Evolutionary conservation across 371 early-diverging fungal species (phyloP).

Genomic region (Conidiobolus coronatus): DNA sequence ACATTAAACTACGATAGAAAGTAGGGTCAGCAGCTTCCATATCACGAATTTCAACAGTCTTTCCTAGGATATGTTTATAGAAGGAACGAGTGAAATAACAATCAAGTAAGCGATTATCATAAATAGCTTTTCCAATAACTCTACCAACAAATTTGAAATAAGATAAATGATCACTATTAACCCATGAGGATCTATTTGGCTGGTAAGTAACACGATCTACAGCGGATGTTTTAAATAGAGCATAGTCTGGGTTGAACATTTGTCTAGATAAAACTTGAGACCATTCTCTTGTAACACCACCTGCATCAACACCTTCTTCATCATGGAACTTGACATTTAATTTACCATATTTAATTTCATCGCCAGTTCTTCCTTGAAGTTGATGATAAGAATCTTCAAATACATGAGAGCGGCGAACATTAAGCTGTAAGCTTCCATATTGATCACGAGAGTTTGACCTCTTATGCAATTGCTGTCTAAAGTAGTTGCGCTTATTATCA

Average conservation of each 20-base stretch:
- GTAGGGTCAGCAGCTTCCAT: slow-evolving; percentile 94
- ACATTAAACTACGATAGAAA: slow-evolving; percentile 89
- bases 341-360: slow-evolving; percentile 83
- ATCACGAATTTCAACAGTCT: slow-evolving; percentile 81
- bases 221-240: slow-evolving; percentile 88
- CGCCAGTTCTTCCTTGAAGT: slow-evolving; percentile 68
- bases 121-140: slow-evolving; percentile 96
- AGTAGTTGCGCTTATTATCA: slow-evolving; percentile 96
- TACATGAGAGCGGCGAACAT: slow-evolving; percentile 80
- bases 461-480: slow-evolving; percentile 83
- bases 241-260: slow-evolving; percentile 98
- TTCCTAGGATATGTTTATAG: slow-evolving; percentile 90
- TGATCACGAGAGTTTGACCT: slow-evolving; percentile 34
- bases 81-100: slow-evolving; percentile 95
- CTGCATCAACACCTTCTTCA: slow-evolving; percentile 97
- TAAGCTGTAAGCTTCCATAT: slow-evolving; percentile 52
- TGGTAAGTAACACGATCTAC: slow-evolving; percentile 91
- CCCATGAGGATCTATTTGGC: slow-evolving; percentile 83
- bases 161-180: slow-evolving; percentile 87
- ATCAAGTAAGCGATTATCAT: slow-evolving; percentile 83
- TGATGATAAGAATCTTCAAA: slow-evolving; percentile 95
- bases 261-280: slow-evolving; percentile 87
- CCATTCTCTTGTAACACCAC: slow-evolving; percentile 98
- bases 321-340: slow-evolving; percentile 85
- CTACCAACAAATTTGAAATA: slow-evolving; percentile 98